phyloP scores from a whole-genome alignment of 805 yeast genomes.

The Sungouiella blattae region DNA sequence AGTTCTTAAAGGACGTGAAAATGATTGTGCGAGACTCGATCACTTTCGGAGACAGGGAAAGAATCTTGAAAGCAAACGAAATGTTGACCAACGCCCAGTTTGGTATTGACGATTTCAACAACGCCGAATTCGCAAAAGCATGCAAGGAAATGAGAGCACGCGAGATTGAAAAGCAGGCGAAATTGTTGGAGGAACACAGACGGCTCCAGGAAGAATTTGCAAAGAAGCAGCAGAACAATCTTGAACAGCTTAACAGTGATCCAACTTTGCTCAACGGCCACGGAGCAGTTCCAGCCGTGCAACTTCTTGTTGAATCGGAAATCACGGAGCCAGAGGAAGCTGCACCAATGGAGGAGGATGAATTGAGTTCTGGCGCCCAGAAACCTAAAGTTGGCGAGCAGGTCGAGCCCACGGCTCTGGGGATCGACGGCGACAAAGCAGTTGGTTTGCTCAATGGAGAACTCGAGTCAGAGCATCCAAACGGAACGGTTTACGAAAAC shows the following conservation, averaged over 20 bases:
- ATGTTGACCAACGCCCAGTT: conserved; percentile 96
- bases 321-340: not conserved
- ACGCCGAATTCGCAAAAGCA: conserved; percentile 66
- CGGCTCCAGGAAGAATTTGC: conserved; percentile 23
- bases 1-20: conserved; percentile 79
- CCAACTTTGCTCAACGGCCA: conserved; percentile 1
- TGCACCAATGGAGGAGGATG: conserved; percentile 1
- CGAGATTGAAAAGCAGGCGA: conserved; percentile 53
- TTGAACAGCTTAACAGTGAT: conserved; percentile 3
- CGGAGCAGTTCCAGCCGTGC: not conserved
- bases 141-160: conserved; percentile 72
- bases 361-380: not conserved
- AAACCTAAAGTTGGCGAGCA: not conserved
- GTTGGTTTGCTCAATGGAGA: too few relatives aligned
- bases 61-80: conserved; percentile 79
- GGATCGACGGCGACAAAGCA: too few relatives aligned
- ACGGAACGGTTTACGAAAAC: not conserved
- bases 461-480: not conserved
- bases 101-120: conserved; percentile 83
- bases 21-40: conserved; percentile 78
- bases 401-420: not conserved
- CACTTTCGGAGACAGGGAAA: conserved; percentile 76
- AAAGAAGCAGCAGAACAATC: conserved; percentile 12
- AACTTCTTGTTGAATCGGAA: not conserved
- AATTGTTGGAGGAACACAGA: conserved; percentile 36